Conservation (phyloP, 2,329 filamentous ascomycete species). For the Raffaelea arxii region DNA sequence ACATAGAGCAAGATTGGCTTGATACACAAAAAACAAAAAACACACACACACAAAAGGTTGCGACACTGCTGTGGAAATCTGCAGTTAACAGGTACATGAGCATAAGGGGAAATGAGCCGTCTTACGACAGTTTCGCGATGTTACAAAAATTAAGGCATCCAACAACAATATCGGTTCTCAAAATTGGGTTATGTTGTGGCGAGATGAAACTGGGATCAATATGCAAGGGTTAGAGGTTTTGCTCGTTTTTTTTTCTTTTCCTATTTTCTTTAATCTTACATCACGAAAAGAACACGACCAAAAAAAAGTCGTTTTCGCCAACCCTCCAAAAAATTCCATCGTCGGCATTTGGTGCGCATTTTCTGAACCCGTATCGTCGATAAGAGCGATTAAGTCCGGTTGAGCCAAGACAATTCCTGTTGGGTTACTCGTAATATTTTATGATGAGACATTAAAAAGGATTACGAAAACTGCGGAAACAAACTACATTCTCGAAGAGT, state of each 20-base stretch:
- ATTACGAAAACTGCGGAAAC: no score
- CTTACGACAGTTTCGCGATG: no score
- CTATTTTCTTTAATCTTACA: not conserved
- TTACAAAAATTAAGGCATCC: no score
- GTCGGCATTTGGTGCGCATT: no score
- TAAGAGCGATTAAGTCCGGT: no score
- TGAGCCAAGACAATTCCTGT: no score
- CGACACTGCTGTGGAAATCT: not conserved
- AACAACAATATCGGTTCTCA: no score
- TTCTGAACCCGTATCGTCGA: no score
- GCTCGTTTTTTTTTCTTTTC: not conserved
- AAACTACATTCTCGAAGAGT: no score
- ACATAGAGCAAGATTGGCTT: constrained; percentile 5
- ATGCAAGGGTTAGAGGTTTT: not conserved
- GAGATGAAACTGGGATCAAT: not conserved
- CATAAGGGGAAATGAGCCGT: no score
- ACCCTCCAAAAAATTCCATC: not conserved
- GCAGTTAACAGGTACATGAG: not conserved
- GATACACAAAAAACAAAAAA: constrained; percentile 3
- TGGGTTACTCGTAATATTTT: no score
- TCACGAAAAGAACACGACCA: not conserved
- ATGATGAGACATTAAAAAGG: no score
- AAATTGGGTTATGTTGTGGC: not conserved
- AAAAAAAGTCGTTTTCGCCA: not conserved
- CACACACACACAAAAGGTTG: not conserved